A percentile compares a stretch with the other conserved stretches of the same genome.
phyloP scores from a whole-genome alignment of 352 stramenopile genomes.

The Pythium guiyangense region DNA sequence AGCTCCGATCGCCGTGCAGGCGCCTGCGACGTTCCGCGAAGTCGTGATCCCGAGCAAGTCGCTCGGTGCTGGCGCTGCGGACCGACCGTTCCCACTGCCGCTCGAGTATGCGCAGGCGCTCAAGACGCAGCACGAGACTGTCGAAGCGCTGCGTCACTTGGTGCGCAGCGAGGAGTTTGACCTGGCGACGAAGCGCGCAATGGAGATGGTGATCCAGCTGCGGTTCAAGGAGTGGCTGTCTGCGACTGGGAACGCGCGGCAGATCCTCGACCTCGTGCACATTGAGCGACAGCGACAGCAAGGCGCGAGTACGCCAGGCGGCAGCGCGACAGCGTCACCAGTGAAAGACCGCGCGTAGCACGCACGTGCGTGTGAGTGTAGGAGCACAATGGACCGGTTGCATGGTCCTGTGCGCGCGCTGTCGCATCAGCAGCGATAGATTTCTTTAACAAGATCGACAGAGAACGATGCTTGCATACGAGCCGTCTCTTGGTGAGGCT shows the following conservation, averaged over 20 bases:
- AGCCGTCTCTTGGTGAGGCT: no score
- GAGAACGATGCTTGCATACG: no score
- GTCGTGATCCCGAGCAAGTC: slow-evolving; percentile 70
- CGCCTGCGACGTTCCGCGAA: slow-evolving; percentile 54
- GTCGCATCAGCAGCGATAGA: background rate
- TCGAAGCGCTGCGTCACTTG: slow-evolving; percentile 65
- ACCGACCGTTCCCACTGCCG: slow-evolving; percentile 79
- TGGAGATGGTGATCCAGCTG: slow-evolving; percentile 80
- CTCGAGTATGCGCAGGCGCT: slow-evolving; percentile 62
- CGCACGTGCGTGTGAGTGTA: background rate
- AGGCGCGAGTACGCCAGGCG: background rate
- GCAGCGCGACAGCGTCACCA: slow-evolving; percentile 11
- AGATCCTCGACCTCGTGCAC: slow-evolving; percentile 88
- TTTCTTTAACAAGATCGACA: background rate
- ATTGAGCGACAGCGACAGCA: slow-evolving; percentile 46
- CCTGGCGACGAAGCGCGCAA: slow-evolving; percentile 64
- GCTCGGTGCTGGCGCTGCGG: slow-evolving; percentile 22
- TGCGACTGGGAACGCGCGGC: slow-evolving; percentile 76
- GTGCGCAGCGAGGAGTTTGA: slow-evolving; percentile 83
- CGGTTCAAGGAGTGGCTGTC: slow-evolving; percentile 89
- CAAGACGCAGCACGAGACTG: slow-evolving; percentile 63
- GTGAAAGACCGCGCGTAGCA: slow-evolving; percentile 11
- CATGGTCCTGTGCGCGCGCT: background rate
- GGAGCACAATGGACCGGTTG: background rate
- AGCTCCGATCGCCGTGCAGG: slow-evolving; percentile 49